A percentile compares a stretch with the other conserved stretches of the same genome.
phyloP scores from a whole-genome alignment of 2,329 filamentous ascomycete species.

The Fusarium oligoseptatum region DNA sequence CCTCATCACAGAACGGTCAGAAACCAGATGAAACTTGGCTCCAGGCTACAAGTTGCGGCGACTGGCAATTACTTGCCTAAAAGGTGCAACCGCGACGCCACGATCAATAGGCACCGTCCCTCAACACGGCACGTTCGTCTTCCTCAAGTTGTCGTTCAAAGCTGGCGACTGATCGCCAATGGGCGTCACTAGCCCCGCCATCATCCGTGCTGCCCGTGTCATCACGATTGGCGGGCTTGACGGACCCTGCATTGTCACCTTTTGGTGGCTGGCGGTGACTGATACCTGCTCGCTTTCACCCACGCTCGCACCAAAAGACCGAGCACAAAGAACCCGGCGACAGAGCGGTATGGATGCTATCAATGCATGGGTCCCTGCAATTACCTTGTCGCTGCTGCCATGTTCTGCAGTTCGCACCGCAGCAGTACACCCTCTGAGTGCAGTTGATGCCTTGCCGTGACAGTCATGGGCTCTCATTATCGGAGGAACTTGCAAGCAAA shows the following conservation, averaged over 20 bases:
- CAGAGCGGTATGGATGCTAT: constrained; percentile 11
- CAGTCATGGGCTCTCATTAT: constrained; percentile 29
- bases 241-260: constrained; percentile 36
- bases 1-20: neutral
- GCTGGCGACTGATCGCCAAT: constrained; percentile 5
- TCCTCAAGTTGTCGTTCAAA: neutral
- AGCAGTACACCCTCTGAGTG: constrained; percentile 24
- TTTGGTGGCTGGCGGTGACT: constrained; percentile 34
- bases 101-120: neutral
- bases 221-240: constrained; percentile 22
- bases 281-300: constrained; percentile 25
- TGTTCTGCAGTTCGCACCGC: constrained; percentile 32
- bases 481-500: constrained; percentile 32
- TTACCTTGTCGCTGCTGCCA: constrained; percentile 5
- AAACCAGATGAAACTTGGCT: neutral
- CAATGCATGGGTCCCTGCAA: constrained; percentile 10
- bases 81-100: neutral
- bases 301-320: constrained; percentile 15
- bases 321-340: constrained; percentile 5
- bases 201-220: neutral
- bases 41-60: neutral
- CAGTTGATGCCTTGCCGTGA: constrained; percentile 33
- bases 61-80: neutral
- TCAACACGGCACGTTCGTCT: neutral
- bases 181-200: constrained; percentile 12